Evolutionary conservation across 2,329 filamentous ascomycete species (phyloP).

Genomic region (Ceratocystis albifundus): DNA sequence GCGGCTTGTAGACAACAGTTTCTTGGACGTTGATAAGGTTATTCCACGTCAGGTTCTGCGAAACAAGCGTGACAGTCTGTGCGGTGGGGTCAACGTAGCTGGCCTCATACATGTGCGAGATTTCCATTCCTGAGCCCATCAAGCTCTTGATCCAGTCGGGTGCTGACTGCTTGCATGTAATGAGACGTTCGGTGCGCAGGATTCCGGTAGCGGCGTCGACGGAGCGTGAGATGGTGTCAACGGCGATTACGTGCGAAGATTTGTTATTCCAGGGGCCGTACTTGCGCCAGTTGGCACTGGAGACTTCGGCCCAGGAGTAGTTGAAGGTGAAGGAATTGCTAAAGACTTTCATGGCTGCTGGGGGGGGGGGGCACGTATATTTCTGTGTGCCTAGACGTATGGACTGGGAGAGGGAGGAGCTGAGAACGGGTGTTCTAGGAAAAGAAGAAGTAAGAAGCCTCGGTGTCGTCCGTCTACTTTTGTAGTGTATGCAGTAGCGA

Average conservation of each 20-base stretch:
- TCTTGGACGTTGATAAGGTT: conserved; percentile 88
- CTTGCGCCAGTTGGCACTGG: conserved; percentile 94
- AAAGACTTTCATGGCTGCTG: conserved; percentile 76
- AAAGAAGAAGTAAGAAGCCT: background rate
- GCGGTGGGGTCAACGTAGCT: conserved; percentile 78
- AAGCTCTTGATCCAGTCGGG: conserved; percentile 72
- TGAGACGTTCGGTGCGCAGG: conserved; percentile 50
- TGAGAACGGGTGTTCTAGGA: background rate
- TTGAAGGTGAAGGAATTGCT: conserved; percentile 80
- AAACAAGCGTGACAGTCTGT: conserved; percentile 92
- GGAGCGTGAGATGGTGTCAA: conserved; percentile 73
- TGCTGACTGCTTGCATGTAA: conserved; percentile 51
- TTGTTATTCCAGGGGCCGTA: conserved; percentile 99
- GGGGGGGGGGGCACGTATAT: conserved; percentile 7
- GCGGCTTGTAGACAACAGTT: conserved; percentile 74
- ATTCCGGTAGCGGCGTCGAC: conserved; percentile 48
- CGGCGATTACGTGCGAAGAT: conserved; percentile 89
- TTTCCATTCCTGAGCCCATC: conserved; percentile 61
- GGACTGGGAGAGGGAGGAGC: background rate
- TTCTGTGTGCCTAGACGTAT: conserved; percentile 23
- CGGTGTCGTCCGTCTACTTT: background rate
- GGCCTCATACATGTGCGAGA: conserved; percentile 84
- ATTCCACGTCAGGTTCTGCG: conserved; percentile 83
- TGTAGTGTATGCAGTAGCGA: background rate
- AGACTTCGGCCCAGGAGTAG: conserved; percentile 98